Conservation (phyloP, 139 green algal species). For the Chlamydomonas eustigma region DNA sequence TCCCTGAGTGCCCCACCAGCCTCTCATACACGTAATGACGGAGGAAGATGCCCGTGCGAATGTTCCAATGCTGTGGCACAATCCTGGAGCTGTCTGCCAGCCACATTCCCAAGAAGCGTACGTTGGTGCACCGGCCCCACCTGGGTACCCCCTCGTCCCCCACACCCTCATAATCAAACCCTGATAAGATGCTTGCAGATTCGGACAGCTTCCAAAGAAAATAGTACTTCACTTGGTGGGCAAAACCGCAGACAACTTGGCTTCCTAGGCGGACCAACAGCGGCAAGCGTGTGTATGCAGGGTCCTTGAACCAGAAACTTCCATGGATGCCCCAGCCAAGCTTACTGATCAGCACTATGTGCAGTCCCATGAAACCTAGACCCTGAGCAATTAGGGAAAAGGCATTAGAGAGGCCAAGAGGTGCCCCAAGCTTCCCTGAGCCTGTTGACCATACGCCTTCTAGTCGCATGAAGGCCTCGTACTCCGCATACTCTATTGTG, state of each 20-base stretch:
- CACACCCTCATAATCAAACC: conserved; percentile 4
- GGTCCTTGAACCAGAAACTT: conserved; percentile 7
- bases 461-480: conserved; percentile 64
- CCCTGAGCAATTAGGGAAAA: not conserved
- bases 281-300: not conserved
- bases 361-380: conserved; percentile 1
- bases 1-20: not conserved
- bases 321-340: not conserved
- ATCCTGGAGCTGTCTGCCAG: conserved; percentile 13
- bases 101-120: conserved; percentile 15
- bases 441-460: conserved; percentile 29
- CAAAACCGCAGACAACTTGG: conserved; percentile 8
- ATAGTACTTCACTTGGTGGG: conserved; percentile 16
- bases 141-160: not conserved
- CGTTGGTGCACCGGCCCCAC: conserved; percentile 11
- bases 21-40: conserved; percentile 23
- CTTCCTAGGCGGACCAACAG: conserved; percentile 1
- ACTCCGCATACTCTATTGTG: conserved; percentile 73
- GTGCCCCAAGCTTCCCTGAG: not conserved
- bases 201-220: conserved; percentile 15
- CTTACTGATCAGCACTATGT: conserved; percentile 3
- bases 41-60: conserved; percentile 22
- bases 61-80: conserved; percentile 21
- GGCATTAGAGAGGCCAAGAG: not conserved
- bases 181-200: conserved; percentile 1